Conservation (phyloP, 306 rosid species). For the Rosa lucieae region DNA sequence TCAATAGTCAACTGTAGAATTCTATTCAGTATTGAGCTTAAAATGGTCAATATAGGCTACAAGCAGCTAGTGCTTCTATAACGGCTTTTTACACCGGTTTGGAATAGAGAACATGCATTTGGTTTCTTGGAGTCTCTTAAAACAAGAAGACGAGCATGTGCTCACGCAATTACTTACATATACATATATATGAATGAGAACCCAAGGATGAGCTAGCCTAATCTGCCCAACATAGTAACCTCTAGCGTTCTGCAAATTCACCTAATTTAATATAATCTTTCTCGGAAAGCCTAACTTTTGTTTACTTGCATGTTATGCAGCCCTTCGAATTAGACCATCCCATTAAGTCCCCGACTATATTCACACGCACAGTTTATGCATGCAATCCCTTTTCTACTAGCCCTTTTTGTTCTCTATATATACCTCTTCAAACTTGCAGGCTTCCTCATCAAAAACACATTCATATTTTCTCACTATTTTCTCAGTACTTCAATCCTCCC, state of each 20-base stretch:
- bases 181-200: not conserved
- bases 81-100: not conserved
- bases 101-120: not conserved
- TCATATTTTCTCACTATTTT: not conserved
- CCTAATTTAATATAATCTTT: not conserved
- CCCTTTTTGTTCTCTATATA: constrained; percentile 33
- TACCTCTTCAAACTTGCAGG: constrained; percentile 23
- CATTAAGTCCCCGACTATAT: constrained; percentile 10
- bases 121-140: not conserved
- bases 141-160: not conserved
- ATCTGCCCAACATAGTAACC: not conserved
- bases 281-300: not conserved
- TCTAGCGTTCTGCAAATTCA: not conserved
- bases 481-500: not conserved
- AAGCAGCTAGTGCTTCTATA: constrained; percentile 23
- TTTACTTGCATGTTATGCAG: not conserved
- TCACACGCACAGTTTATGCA: not conserved
- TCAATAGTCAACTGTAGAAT: not conserved
- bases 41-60: not conserved
- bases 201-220: not conserved
- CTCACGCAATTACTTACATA: not conserved
- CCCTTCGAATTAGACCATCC: constrained; percentile 42
- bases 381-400: constrained; percentile 2
- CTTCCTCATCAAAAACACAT: constrained; percentile 24
- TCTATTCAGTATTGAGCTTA: not conserved